Evolutionary conservation across 2,329 filamentous ascomycete species (phyloP), one percentile per base, ranked within the genome.

Genomic region (Corniculantispora saksenae): DNA sequence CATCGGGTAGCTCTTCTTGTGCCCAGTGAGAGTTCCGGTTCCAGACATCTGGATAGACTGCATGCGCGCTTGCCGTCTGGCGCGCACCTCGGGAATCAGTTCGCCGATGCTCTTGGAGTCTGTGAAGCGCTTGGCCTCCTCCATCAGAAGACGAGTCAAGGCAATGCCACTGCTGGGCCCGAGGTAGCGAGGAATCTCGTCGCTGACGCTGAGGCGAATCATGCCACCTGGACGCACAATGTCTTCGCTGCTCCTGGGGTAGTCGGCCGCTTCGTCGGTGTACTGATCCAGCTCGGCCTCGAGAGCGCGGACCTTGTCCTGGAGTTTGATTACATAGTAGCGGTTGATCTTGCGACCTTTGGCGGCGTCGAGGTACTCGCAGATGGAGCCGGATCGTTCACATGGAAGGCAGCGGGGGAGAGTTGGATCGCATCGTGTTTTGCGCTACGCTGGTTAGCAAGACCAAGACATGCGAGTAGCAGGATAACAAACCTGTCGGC

Each of bases 141-240:
- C 94, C 91, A 99, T 97, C 13, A 99, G 89, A 70, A 98, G 84
- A 35, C 94, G 89, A 15, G 94, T 97, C 82, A 98, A 97, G 73
- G 93, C 92, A 72, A 97, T 97, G 66, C 94, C 95, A 76, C 94
- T 98, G 57, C 94, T 97, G 3, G 95, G 92, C 0, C 95, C 95
- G 3, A 99, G 82, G 75, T 95, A 98, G 68, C 94, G 91, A 19
- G 92, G 89, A 1, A 86, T 89, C 78, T 97, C 94, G 75, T 97
- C 93, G 64, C 89, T 89, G 71, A 94, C 92, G 72, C 91, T 89
- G 61, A 98, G 87, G 51, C 90, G 90, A 71, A 98, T 92, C 70
- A 94, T 86, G 29, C 93, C 94, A 25, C 92, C 92, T 0, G 92
- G 91, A 25, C 93, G 90, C 71, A 97, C 88, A 77, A 97, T 91